Evolutionary conservation across 2,329 filamentous ascomycete genomes (phyloP).

Genomic region (Microsporum canis): DNA sequence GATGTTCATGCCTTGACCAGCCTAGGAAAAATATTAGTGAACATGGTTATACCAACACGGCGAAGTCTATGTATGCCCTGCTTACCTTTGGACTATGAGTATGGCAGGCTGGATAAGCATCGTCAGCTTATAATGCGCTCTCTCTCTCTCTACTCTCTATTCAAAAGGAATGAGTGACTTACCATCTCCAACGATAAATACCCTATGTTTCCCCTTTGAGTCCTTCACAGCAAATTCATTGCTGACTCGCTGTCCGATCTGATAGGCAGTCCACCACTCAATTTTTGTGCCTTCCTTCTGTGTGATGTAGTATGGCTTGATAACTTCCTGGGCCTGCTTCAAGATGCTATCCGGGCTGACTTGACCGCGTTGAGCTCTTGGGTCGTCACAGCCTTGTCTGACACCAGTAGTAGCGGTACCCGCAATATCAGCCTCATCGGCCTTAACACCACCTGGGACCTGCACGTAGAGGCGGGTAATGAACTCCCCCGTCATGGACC

Average conservation of each 20-base stretch:
- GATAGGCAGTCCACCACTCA: slow-evolving; percentile 58
- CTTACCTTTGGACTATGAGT: slow-evolving; percentile 58
- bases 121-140: not conserved
- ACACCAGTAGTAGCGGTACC: slow-evolving; percentile 19
- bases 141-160: not conserved
- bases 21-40: slow-evolving; percentile 26
- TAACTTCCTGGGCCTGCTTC: slow-evolving; percentile 50
- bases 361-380: slow-evolving; percentile 43
- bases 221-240: slow-evolving; percentile 51
- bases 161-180: slow-evolving; percentile 8
- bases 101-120: slow-evolving; percentile 47
- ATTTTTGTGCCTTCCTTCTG: slow-evolving; percentile 4
- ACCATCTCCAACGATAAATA: slow-evolving; percentile 62
- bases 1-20: slow-evolving; percentile 61
- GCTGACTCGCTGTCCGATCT: slow-evolving; percentile 56
- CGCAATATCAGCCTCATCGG: slow-evolving; percentile 17
- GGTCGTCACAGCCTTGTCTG: not conserved
- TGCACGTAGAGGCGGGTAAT: slow-evolving; percentile 56
- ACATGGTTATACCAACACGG: not conserved
- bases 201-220: slow-evolving; percentile 57
- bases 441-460: slow-evolving; percentile 25
- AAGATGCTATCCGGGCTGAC: slow-evolving; percentile 56
- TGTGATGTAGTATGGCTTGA: slow-evolving; percentile 46
- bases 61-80: not conserved
- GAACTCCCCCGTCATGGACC: slow-evolving; percentile 49